Evolutionary conservation across 2,329 filamentous ascomycete species (phyloP).

Genomic region (Leptographium wingfieldii): DNA sequence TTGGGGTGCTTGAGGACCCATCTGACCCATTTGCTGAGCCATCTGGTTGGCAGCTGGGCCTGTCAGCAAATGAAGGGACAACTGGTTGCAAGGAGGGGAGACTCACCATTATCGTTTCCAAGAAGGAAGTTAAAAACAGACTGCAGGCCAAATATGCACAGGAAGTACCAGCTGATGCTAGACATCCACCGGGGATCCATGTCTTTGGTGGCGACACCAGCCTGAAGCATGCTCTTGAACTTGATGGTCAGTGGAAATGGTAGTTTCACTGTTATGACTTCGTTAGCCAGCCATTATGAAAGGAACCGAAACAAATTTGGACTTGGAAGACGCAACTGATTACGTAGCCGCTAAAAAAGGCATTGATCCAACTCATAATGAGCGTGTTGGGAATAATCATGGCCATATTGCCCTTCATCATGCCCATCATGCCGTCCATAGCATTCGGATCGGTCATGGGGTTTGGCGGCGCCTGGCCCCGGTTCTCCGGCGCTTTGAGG

Average conservation of each 20-base stretch:
- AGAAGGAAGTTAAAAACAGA: conserved; percentile 96
- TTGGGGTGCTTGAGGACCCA: conserved; percentile 55
- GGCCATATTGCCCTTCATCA: conserved; percentile 99
- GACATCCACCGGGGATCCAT: conserved; percentile 98
- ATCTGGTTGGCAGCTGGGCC: conserved; percentile 74
- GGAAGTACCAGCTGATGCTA: conserved; percentile 96
- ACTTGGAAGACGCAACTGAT: conserved; percentile 53
- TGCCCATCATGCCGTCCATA: conserved; percentile 99
- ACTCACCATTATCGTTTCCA: conserved; percentile 85
- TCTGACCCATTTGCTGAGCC: conserved; percentile 77
- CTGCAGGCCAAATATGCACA: conserved; percentile 92
- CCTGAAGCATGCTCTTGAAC: conserved; percentile 99
- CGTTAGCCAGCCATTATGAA: not conserved
- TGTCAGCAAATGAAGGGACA: conserved; percentile 8
- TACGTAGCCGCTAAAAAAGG: conserved; percentile 95
- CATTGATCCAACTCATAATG: conserved; percentile 99
- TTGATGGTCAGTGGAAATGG: conserved; percentile 96
- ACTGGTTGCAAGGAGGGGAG: not conserved
- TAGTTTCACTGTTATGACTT: conserved; percentile 59
- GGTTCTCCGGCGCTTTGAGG: conserved; percentile 75
- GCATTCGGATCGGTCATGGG: conserved; percentile 89
- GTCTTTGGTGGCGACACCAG: conserved; percentile 87
- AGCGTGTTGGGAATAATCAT: conserved; percentile 99
- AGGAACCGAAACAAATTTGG: no score
- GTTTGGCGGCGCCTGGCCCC: conserved; percentile 80